Evolutionary conservation across 768 basidiomycete species (phyloP).

Genomic region (Fomitopsis serialis): DNA sequence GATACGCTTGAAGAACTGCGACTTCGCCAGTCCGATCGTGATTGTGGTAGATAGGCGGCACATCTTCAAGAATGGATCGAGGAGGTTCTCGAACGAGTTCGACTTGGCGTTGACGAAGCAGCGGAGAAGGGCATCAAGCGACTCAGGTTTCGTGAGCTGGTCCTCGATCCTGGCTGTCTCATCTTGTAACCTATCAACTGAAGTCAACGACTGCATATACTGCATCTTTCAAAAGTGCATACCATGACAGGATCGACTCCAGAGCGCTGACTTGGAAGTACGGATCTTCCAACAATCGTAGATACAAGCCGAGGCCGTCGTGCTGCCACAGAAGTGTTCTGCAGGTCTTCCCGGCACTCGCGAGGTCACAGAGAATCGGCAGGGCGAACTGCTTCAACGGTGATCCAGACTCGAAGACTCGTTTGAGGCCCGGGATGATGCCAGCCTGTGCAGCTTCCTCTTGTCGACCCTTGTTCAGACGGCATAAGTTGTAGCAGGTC

Average conservation of each 20-base stretch:
- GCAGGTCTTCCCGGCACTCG: conserved; percentile 91
- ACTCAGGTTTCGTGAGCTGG: conserved; percentile 60
- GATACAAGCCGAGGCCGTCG: conserved; percentile 79
- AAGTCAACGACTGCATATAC: not conserved
- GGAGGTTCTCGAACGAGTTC: conserved; percentile 86
- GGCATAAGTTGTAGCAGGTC: conserved; percentile 94
- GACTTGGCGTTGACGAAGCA: conserved; percentile 85
- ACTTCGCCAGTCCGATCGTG: conserved; percentile 72
- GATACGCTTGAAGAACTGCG: conserved; percentile 83
- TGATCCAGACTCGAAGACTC: conserved; percentile 82
- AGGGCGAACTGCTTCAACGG: conserved; percentile 96
- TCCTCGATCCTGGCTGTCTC: conserved; percentile 94
- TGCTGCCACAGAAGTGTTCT: conserved; percentile 90
- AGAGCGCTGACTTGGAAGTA: conserved; percentile 92
- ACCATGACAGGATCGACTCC: conserved; percentile 91
- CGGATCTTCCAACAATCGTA: conserved; percentile 73
- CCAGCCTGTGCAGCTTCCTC: conserved; percentile 97
- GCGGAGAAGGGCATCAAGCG: conserved; percentile 63
- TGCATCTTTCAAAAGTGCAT: conserved; percentile 16
- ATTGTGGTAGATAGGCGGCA: conserved; percentile 72
- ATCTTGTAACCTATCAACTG: conserved; percentile 76
- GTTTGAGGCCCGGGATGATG: conserved; percentile 87
- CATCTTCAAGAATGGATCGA: conserved; percentile 91
- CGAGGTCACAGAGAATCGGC: conserved; percentile 94
- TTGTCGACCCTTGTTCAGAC: conserved; percentile 89